Conservation (phyloP, 192 early-diverging fungal species). For the Backusella parvicylindrica region DNA sequence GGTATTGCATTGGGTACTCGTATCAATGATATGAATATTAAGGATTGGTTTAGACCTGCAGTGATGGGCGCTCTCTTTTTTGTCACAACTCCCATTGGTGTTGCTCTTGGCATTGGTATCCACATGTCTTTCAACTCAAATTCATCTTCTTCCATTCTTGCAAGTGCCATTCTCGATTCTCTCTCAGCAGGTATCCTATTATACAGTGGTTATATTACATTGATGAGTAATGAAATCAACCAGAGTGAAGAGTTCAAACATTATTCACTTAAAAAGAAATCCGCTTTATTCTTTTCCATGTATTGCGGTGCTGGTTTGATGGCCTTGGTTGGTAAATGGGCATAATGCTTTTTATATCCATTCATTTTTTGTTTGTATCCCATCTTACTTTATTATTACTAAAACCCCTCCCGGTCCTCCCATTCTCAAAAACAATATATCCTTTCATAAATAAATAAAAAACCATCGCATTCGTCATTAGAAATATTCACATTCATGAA, state of each 20-base stretch:
- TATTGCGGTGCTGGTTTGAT: slow-evolving; percentile 72
- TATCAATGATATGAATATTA: slow-evolving; percentile 51
- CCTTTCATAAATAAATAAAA: too few relatives aligned
- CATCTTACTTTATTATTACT: background rate
- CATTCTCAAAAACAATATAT: too few relatives aligned
- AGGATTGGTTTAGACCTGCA: slow-evolving; percentile 40
- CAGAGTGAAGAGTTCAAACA: slow-evolving; percentile 45
- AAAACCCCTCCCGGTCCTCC: too few relatives aligned
- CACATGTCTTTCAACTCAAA: slow-evolving; percentile 54
- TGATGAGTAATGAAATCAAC: slow-evolving; percentile 71
- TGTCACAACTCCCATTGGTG: slow-evolving; percentile 80
- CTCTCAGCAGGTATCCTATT: slow-evolving; percentile 80
- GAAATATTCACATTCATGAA: too few relatives aligned
- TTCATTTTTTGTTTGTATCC: too few relatives aligned
- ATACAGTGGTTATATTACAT: slow-evolving; percentile 71
- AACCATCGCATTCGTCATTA: too few relatives aligned
- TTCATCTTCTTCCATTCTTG: slow-evolving; percentile 48
- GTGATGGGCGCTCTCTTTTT: slow-evolving; percentile 59
- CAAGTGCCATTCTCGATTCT: slow-evolving; percentile 77
- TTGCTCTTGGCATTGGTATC: slow-evolving; percentile 76
- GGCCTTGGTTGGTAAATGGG: slow-evolving; percentile 68
- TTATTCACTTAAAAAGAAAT: slow-evolving; percentile 27
- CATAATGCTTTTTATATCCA: slow-evolving; percentile 2
- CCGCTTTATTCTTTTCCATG: slow-evolving; percentile 53
- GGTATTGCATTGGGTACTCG: slow-evolving; percentile 75